Percentiles rank a stretch among this genome's conserved stretches.
phyloP scores from a whole-genome alignment of 331 rosid genomes.

The Erythrophleum ivorense region DNA sequence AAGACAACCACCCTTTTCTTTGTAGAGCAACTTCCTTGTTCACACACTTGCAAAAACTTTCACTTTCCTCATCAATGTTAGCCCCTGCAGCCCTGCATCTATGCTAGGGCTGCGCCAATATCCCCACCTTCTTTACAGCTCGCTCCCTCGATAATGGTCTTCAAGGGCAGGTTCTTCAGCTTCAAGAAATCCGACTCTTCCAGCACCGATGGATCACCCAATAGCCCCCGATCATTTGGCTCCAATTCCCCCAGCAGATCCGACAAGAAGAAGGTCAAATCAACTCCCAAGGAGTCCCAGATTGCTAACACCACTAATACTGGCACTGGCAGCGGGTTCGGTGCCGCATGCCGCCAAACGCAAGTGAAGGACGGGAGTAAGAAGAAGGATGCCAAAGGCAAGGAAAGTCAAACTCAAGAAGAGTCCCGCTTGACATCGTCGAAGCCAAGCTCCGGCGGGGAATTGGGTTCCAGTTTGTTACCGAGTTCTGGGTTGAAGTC shows the following conservation, averaged over 20 bases:
- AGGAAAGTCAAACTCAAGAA: slow-evolving; percentile 45
- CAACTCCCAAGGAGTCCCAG: slow-evolving; percentile 49
- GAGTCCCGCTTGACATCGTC: slow-evolving; percentile 40
- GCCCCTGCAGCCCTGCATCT: slow-evolving; percentile 48
- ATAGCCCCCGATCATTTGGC: slow-evolving; percentile 66
- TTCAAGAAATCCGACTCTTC: slow-evolving; percentile 89
- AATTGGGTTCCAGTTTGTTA: slow-evolving; percentile 1
- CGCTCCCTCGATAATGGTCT: slow-evolving; percentile 63
- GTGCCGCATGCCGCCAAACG: slow-evolving; percentile 42
- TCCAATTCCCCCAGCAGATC: slow-evolving; percentile 86
- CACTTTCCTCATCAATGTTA: slow-evolving; percentile 45
- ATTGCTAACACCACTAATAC: background rate
- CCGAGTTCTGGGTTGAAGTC: slow-evolving; percentile 27
- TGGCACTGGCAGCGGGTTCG: background rate
- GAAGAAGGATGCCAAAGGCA: slow-evolving; percentile 70
- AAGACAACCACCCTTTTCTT: slow-evolving; percentile 17
- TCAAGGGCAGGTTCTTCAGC: slow-evolving; percentile 95
- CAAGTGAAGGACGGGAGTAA: slow-evolving; percentile 54
- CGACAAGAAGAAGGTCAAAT: slow-evolving; percentile 82
- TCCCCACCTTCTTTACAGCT: background rate
- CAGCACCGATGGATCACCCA: slow-evolving; percentile 75
- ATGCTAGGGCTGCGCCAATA: slow-evolving; percentile 56
- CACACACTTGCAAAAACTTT: slow-evolving; percentile 10
- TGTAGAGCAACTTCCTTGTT: slow-evolving; percentile 20
- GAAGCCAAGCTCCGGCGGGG: slow-evolving; percentile 36